These are phyloP conservation scores for Phytophthora constricta DNA, from an alignment of 352 stramenopile genomes.

Conservation along the genomic window DNA sequence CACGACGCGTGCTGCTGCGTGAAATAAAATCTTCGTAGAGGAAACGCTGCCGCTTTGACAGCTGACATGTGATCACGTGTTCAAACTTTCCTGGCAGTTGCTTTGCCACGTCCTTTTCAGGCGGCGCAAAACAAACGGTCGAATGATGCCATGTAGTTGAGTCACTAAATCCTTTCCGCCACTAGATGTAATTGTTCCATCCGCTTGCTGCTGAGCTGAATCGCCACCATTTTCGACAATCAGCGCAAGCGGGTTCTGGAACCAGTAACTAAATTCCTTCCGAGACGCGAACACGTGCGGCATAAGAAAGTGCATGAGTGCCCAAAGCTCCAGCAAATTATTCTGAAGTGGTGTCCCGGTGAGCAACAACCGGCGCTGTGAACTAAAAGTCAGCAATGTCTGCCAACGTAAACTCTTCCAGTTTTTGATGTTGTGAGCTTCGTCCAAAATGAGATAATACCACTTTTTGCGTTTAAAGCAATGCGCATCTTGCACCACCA, in stretches of 20 bases:
- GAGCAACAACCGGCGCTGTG: conserved; percentile 91
- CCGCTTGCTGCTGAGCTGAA: conserved; percentile 71
- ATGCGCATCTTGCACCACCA: conserved; percentile 97
- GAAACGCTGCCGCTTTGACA: conserved; percentile 95
- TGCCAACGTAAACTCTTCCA: conserved; percentile 98
- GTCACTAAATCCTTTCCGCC: conserved; percentile 80
- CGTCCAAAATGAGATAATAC: conserved; percentile 99
- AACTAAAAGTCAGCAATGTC: conserved; percentile 98
- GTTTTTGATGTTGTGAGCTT: conserved; percentile 99
- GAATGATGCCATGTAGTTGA: conserved; percentile 97
- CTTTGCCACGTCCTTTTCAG: conserved; percentile 98
- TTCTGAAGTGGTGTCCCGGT: conserved; percentile 99
- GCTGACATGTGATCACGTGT: conserved; percentile 94
- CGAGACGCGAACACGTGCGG: conserved; percentile 94
- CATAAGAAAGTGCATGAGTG: conserved; percentile 99
- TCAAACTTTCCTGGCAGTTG: conserved; percentile 98
- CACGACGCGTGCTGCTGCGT: conserved; percentile 92
- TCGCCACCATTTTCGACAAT: conserved; percentile 79
- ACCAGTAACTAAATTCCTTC: conserved; percentile 98
- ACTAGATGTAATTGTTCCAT: conserved; percentile 26
- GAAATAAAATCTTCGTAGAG: conserved; percentile 99
- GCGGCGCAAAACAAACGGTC: conserved; percentile 96
- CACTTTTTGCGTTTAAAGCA: conserved; percentile 99
- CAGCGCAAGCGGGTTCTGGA: conserved; percentile 94
- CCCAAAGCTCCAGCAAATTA: conserved; percentile 98